These are phyloP conservation scores for Dalechampia spathulata DNA, from an alignment of 441 rosid genomes.

Conservation along the genomic window DNA sequence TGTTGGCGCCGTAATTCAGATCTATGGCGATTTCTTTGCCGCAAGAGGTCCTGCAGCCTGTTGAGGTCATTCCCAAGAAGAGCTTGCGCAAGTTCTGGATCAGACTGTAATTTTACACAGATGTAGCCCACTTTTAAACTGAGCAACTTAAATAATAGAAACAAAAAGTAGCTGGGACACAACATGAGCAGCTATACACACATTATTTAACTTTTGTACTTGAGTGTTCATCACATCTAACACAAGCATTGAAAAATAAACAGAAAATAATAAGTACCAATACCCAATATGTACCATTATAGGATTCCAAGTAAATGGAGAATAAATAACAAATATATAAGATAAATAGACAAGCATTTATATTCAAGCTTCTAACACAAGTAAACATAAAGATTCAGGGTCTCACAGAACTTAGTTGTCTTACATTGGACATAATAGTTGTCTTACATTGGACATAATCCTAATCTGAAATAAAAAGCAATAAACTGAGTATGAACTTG, in stretches of 20 bases:
- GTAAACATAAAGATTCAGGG: background rate
- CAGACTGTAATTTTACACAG: constrained; percentile 36
- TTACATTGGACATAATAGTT: background rate
- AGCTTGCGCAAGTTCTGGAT: constrained; percentile 94
- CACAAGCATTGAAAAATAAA: too few relatives aligned
- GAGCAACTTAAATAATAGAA: background rate
- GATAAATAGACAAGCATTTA: too few relatives aligned
- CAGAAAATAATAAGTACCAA: too few relatives aligned
- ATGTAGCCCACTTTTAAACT: constrained; percentile 2
- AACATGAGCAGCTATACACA: background rate
- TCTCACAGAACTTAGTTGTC: background rate
- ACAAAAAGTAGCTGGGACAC: background rate
- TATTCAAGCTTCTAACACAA: too few relatives aligned
- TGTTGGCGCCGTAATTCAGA: constrained; percentile 53
- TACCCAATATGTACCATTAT: background rate
- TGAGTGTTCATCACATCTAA: background rate
- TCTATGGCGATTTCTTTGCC: constrained; percentile 58
- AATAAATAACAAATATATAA: too few relatives aligned
- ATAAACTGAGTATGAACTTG: background rate
- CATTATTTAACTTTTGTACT: background rate
- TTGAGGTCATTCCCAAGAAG: constrained; percentile 76
- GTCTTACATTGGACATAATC: background rate
- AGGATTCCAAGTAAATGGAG: too few relatives aligned
- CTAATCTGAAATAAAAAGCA: background rate
- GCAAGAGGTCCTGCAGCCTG: constrained; percentile 65